phyloP scores from a whole-genome alignment of 805 yeast species.

The Jamesozyma lodderae region DNA sequence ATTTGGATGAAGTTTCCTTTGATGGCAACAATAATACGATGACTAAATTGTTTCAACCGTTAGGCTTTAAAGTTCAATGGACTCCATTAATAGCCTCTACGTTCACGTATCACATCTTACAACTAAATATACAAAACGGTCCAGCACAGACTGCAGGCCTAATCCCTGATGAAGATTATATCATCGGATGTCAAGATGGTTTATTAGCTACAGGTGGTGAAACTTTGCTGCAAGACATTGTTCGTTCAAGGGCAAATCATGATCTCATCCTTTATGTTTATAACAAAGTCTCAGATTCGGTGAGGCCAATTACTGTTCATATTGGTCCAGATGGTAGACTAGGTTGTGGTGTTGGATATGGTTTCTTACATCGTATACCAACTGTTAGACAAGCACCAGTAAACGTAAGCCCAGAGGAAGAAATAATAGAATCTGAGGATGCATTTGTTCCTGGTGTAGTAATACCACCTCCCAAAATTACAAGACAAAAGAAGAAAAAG shows the following conservation, averaged over 20 bases:
- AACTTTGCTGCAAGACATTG: slow-evolving; percentile 58
- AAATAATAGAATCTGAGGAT: slow-evolving; percentile 6
- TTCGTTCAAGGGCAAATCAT: slow-evolving; percentile 41
- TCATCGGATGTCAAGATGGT: slow-evolving; percentile 83
- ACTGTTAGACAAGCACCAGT: slow-evolving; percentile 32
- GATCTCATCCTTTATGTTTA: slow-evolving; percentile 61
- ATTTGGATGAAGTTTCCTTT: slow-evolving; percentile 19
- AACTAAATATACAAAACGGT: slow-evolving; percentile 54
- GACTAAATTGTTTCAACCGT: slow-evolving; percentile 32
- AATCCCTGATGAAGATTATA: slow-evolving; percentile 77
- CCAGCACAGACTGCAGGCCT: slow-evolving; percentile 83
- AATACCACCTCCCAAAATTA: slow-evolving; percentile 9
- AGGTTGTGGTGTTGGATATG: slow-evolving; percentile 95
- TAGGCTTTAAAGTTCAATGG: slow-evolving; percentile 70
- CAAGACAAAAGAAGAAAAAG: slow-evolving; percentile 12
- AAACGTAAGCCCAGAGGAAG: too few species aligned
- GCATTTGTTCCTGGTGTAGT: slow-evolving; percentile 15
- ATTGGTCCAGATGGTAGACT: slow-evolving; percentile 76
- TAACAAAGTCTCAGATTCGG: slow-evolving; percentile 77
- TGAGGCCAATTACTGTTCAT: slow-evolving; percentile 78
- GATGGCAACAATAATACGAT: slow-evolving; percentile 13
- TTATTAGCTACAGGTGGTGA: slow-evolving; percentile 82
- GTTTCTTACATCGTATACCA: slow-evolving; percentile 80
- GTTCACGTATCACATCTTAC: slow-evolving; percentile 78
- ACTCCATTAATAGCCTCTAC: slow-evolving; percentile 68